Percentiles rank a stretch among this genome's conserved stretches.
Evolutionary conservation across 1,284 basidiomycete genomes (phyloP).

Genomic region (Ustilago lituana): DNA sequence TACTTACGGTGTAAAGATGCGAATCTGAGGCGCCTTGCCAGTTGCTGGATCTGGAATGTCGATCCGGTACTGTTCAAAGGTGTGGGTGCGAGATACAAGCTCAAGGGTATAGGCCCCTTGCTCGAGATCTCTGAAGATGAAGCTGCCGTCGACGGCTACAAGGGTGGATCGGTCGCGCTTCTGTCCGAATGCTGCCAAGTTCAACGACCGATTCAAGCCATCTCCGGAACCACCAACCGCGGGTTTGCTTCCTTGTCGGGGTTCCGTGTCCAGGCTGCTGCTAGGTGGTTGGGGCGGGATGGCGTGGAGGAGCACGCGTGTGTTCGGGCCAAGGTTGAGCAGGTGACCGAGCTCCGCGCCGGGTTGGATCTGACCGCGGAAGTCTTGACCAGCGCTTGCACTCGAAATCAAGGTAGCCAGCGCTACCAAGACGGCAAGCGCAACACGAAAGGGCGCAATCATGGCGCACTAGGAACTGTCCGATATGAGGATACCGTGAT

Average conservation of each 20-base stretch:
- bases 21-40: conserved; percentile 39
- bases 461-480: too few relatives aligned
- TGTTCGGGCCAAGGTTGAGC: conserved; percentile 41
- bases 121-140: conserved; percentile 47
- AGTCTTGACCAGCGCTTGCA: conserved; percentile 25
- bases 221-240: not conserved
- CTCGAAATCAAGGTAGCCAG: conserved; percentile 13
- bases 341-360: conserved; percentile 41
- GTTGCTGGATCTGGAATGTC: conserved; percentile 27
- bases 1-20: conserved; percentile 45
- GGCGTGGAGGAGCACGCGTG: conserved; percentile 30
- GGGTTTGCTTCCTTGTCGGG: not conserved
- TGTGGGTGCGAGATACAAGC: conserved; percentile 32
- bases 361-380: conserved; percentile 49
- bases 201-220: not conserved
- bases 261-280: not conserved
- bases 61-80: conserved; percentile 46
- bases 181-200: conserved; percentile 28
- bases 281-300: conserved; percentile 14
- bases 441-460: not conserved
- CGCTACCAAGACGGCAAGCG: conserved; percentile 11
- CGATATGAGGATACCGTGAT: too few relatives aligned
- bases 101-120: conserved; percentile 48
- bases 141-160: conserved; percentile 42
- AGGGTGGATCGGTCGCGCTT: conserved; percentile 37